Conservation (phyloP, 2,329 filamentous ascomycete species). For the Ploettnerulaceae sp. region DNA sequence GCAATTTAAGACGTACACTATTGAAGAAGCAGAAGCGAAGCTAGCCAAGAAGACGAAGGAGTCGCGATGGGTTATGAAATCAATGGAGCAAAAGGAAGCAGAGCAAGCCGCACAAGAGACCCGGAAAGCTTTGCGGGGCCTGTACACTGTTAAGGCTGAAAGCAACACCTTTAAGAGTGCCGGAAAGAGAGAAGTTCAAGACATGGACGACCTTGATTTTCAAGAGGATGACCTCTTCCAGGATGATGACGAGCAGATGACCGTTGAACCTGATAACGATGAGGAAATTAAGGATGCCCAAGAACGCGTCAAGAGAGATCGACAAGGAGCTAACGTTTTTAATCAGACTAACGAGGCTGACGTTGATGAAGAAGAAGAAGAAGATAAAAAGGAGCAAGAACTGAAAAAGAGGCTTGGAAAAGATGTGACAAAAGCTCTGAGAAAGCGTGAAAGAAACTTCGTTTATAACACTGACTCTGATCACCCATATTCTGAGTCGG, state of each 20-base stretch:
- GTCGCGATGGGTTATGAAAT: slow-evolving; percentile 74
- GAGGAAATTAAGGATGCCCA: slow-evolving; percentile 72
- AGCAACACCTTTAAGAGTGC: slow-evolving; percentile 57
- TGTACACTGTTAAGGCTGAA: slow-evolving; percentile 59
- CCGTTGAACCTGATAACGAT: slow-evolving; percentile 73
- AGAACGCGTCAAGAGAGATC: slow-evolving; percentile 70
- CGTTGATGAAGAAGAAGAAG: slow-evolving; percentile 64
- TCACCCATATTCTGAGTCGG: slow-evolving; percentile 53
- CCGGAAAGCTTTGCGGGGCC: slow-evolving; percentile 45
- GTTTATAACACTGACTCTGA: slow-evolving; percentile 74
- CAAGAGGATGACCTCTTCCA: slow-evolving; percentile 72
- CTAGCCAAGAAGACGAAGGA: slow-evolving; percentile 75
- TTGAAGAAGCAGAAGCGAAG: slow-evolving; percentile 79
- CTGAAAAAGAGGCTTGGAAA: slow-evolving; percentile 69
- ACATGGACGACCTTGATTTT: slow-evolving; percentile 66
- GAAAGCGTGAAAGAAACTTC: slow-evolving; percentile 79
- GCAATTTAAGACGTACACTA: slow-evolving; percentile 69
- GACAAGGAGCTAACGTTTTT: slow-evolving; percentile 84
- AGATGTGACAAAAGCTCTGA: slow-evolving; percentile 71
- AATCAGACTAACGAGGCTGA: slow-evolving; percentile 63
- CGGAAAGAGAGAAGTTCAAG: slow-evolving; percentile 59
- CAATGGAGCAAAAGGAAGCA: slow-evolving; percentile 52
- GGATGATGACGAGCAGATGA: slow-evolving; percentile 77
- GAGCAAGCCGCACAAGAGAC: slow-evolving; percentile 56
- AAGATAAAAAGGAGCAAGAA: slow-evolving; percentile 67